Base-by-base conservation (phyloP, 2,329 filamentous ascomycete species). In the Fusarium nisikadoi region DNA sequence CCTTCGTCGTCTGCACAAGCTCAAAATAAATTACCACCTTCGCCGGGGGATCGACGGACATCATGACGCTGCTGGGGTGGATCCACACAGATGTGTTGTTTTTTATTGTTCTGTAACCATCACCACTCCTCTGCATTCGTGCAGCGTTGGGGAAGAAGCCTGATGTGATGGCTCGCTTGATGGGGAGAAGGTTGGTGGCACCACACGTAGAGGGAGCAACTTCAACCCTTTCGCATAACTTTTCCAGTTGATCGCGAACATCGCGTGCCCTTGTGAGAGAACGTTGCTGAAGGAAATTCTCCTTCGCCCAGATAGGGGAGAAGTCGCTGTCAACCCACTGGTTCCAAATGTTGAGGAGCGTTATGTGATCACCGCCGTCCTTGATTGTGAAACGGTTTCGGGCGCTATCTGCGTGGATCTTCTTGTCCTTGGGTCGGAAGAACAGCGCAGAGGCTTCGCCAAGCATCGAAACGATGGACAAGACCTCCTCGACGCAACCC, bases 71-170 rank as follows among this genome's bases (percentile, higher is more conserved):
- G 70, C 91, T 94, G 0, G 96, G 96, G 80, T 99, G 96, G n/a
- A 98, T 88, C 80, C 94, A 95, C 4, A 97, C 94, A 10, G 92
- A 93, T 75, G 94, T 91, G 71, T 93, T 93, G 77, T 93, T 97
- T 87, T 97, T 97, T 74, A 98, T 91, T 0, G 94, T 97, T 25
- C 95, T 89, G 82, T 99, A 99, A 68, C 90, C 92, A 78, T 97
- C 93, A 4, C 96, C 96, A 45, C 92, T 92, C 52, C 93, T 88
- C 79, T 96, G 92, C 61, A 99, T 83, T 6, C 94, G 86, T 3
- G 95, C 95, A 0, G 95, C 94, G 80, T 98, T 97, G 23, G 93
- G 91, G 86, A 98, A 98, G 87, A 97, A 99, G 3, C 95, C 96
- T 0, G 94, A 91, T 2, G 94, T 95, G 58, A 99, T 88, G 17